phyloP scores from a whole-genome alignment of 352 stramenopile genomes.

The Globisporangium lucens region DNA sequence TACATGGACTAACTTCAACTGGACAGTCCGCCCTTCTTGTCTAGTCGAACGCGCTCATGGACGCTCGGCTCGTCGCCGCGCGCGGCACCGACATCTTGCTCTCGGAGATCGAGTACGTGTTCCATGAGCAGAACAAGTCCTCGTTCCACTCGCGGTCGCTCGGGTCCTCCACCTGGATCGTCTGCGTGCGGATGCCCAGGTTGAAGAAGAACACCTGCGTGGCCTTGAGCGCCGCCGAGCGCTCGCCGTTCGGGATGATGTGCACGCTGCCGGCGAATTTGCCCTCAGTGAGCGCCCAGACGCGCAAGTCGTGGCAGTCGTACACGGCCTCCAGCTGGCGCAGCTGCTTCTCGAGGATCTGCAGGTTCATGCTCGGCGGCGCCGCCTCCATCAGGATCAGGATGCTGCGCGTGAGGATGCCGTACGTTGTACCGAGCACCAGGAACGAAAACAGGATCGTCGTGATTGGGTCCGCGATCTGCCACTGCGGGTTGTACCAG shows the following conservation, averaged over 20 bases:
- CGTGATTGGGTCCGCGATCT: slow-evolving; percentile 95
- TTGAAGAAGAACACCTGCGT: slow-evolving; percentile 53
- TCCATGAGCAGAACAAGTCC: slow-evolving; percentile 54
- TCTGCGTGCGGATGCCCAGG: slow-evolving; percentile 55
- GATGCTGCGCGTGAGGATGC: slow-evolving; percentile 89
- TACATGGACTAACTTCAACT: not conserved
- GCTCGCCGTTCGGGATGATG: slow-evolving; percentile 59
- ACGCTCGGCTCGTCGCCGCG: slow-evolving; percentile 35
- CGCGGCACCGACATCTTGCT: slow-evolving; percentile 76
- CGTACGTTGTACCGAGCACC: slow-evolving; percentile 93
- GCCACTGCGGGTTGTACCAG: slow-evolving; percentile 95
- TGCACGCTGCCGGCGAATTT: slow-evolving; percentile 92
- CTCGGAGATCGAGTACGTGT: slow-evolving; percentile 45
- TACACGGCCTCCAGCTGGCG: slow-evolving; percentile 76
- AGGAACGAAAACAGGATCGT: slow-evolving; percentile 96
- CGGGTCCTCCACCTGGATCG: slow-evolving; percentile 66
- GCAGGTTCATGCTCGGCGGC: slow-evolving; percentile 58
- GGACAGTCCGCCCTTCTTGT: not conserved
- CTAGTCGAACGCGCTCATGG: slow-evolving; percentile 31
- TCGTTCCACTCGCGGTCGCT: slow-evolving; percentile 58
- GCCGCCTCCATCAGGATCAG: slow-evolving; percentile 95
- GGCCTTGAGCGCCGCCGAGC: slow-evolving; percentile 41
- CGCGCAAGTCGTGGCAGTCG: slow-evolving; percentile 97
- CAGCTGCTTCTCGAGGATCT: slow-evolving; percentile 54
- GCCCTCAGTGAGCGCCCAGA: slow-evolving; percentile 95